These are phyloP conservation scores for Parietichytrium sp. DNA, from an alignment of 108 stramenopile species.

Conservation along the genomic window DNA sequence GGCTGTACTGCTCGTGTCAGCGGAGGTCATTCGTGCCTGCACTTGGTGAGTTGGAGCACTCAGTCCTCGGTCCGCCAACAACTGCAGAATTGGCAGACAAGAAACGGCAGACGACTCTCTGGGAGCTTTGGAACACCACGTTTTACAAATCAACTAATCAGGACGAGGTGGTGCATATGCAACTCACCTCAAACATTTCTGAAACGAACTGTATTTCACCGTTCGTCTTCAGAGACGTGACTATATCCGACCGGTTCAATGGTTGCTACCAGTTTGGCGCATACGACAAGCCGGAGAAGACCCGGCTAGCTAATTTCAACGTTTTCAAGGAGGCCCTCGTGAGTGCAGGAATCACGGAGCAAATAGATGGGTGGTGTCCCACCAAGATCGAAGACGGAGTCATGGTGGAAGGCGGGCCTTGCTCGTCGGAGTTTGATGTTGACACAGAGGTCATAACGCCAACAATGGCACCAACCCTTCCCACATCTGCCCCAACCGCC, in stretches of 20 bases:
- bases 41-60: not conserved
- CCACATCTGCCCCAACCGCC: not conserved
- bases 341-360: not conserved
- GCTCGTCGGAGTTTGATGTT: not conserved
- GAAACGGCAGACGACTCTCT: not conserved
- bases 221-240: not conserved
- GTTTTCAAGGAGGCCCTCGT: not conserved
- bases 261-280: not conserved
- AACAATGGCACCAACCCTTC: not conserved
- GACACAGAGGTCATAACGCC: not conserved
- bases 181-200: not conserved
- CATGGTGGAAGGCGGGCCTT: not conserved
- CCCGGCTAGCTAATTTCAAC: too few species aligned
- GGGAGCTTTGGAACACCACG: not conserved
- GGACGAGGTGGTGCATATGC: not conserved
- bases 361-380: not conserved
- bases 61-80: not conserved
- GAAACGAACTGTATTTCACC: not conserved
- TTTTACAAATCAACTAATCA: not conserved
- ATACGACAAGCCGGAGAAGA: not conserved
- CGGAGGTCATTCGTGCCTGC: not conserved
- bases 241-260: not conserved
- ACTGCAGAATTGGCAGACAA: not conserved
- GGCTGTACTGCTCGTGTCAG: constrained; percentile 8
- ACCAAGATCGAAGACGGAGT: constrained; percentile 2